A percentile compares a stretch with the other conserved stretches of the same genome.
Conservation (phyloP, 768 basidiomycete genomes). For the Lactarius vividus region DNA sequence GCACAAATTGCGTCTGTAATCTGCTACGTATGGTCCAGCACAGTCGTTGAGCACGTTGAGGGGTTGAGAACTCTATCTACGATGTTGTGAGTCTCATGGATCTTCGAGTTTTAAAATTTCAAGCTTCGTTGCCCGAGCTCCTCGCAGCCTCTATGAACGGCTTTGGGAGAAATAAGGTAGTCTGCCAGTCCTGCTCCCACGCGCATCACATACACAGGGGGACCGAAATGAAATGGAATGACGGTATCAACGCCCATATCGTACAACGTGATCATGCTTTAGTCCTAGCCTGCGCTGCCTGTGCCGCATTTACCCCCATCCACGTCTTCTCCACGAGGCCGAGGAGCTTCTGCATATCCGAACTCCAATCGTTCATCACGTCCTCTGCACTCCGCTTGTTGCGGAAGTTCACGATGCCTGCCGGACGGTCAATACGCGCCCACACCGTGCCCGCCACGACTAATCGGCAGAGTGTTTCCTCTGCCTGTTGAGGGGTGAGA, state of each 20-base stretch:
- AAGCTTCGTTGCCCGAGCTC: too few species aligned
- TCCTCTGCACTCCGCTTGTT: constrained; percentile 82
- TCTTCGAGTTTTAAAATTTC: too few species aligned
- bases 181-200: not conserved
- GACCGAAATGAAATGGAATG: not conserved
- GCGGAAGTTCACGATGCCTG: constrained; percentile 86
- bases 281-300: constrained; percentile 73
- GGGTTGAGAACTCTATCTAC: too few species aligned
- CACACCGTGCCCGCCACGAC: constrained; percentile 91
- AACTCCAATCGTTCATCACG: constrained; percentile 98
- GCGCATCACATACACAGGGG: not conserved
- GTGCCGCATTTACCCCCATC: constrained; percentile 92
- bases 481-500: constrained; percentile 76
- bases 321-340: constrained; percentile 97
- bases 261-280: constrained; percentile 37
- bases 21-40: too few species aligned
- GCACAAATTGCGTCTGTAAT: too few species aligned
- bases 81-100: too few species aligned
- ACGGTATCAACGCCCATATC: not conserved
- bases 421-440: constrained; percentile 90
- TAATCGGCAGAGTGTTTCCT: constrained; percentile 82
- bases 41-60: too few species aligned
- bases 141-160: not conserved
- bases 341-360: constrained; percentile 90
- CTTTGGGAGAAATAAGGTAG: not conserved